Percentiles rank a stretch among this genome's conserved stretches.
These are phyloP conservation scores for Serendipita sp. DNA, from an alignment of 768 basidiomycete genomes.

Conservation along the genomic window DNA sequence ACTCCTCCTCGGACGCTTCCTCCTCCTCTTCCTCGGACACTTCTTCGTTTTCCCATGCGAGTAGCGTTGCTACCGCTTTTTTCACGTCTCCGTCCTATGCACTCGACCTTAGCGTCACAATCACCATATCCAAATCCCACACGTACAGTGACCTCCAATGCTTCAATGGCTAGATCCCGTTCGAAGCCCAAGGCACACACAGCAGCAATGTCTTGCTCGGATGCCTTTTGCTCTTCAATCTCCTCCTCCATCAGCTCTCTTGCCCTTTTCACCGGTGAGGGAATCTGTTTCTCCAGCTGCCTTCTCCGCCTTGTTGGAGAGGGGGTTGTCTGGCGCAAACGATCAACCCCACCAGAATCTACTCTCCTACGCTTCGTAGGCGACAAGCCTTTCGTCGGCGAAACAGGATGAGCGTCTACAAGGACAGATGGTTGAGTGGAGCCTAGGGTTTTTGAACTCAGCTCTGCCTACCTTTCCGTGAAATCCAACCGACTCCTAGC, in stretches of 20 bases:
- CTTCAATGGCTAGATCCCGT: neutral
- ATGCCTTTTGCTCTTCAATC: neutral
- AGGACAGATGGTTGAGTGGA: neutral
- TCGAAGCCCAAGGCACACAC: slow-evolving; percentile 4
- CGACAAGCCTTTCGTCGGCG: neutral
- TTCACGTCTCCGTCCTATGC: slow-evolving; percentile 3
- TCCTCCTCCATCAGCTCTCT: neutral
- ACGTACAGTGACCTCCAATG: neutral
- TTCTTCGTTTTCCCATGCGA: slow-evolving; percentile 1
- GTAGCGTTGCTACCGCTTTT: neutral
- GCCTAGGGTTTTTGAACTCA: neutral
- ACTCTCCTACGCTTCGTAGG: neutral
- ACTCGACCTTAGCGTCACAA: neutral
- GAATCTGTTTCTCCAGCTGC: neutral
- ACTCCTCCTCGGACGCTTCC: neutral
- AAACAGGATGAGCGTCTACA: neutral
- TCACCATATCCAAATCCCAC: neutral
- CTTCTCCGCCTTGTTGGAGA: neutral
- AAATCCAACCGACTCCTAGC: neutral
- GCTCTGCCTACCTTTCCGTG: neutral
- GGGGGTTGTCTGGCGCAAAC: neutral
- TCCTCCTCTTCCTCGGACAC: neutral
- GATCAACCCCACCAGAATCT: neutral
- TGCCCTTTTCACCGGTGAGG: neutral
- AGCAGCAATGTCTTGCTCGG: neutral